These are phyloP conservation scores for Ascochyta viciae-villosae DNA, from an alignment of 2,329 filamentous ascomycete genomes.

Conservation along the genomic window DNA sequence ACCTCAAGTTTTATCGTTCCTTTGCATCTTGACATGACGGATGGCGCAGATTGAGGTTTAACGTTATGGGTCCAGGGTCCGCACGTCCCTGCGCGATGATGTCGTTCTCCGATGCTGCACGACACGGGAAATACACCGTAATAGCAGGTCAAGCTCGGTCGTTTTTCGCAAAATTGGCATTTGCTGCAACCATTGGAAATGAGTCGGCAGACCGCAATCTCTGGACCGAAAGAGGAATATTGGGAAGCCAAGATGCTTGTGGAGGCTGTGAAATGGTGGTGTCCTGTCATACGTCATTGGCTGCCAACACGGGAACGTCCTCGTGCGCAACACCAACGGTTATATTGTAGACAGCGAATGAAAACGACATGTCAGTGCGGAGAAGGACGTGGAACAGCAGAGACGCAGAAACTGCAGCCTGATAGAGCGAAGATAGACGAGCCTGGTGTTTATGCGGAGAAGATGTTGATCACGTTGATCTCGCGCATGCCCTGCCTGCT, in stretches of 20 bases:
- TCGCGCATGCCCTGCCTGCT: constrained; percentile 3
- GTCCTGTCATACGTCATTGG: constrained; percentile 36
- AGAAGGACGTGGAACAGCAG: constrained; percentile 10
- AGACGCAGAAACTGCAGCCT: constrained; percentile 1
- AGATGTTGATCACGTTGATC: constrained; percentile 27
- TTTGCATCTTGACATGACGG: constrained; percentile 29
- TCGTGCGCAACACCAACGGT: constrained; percentile 21
- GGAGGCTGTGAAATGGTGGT: constrained; percentile 21
- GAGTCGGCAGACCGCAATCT: constrained; percentile 5
- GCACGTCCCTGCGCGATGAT: constrained; percentile 28
- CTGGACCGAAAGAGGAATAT: constrained; percentile 8
- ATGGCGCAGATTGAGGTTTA: constrained; percentile 16
- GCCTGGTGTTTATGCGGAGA: constrained; percentile 17
- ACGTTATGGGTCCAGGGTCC: constrained; percentile 24
- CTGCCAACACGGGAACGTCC: constrained; percentile 10
- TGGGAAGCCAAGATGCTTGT: constrained; percentile 9
- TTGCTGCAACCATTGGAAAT: constrained; percentile 14
- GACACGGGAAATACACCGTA: constrained; percentile 11
- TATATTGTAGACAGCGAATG: constrained; percentile 3
- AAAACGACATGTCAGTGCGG: constrained; percentile 1
- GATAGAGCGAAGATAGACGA: constrained; percentile 9
- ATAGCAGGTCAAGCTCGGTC: constrained; percentile 15
- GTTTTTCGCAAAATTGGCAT: constrained; percentile 8
- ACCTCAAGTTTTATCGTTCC: constrained; percentile 16
- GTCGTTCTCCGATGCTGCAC: constrained; percentile 20